Base-by-base conservation (phyloP, 2,329 filamentous ascomycete genomes). In the Hortaea sp. region DNA sequence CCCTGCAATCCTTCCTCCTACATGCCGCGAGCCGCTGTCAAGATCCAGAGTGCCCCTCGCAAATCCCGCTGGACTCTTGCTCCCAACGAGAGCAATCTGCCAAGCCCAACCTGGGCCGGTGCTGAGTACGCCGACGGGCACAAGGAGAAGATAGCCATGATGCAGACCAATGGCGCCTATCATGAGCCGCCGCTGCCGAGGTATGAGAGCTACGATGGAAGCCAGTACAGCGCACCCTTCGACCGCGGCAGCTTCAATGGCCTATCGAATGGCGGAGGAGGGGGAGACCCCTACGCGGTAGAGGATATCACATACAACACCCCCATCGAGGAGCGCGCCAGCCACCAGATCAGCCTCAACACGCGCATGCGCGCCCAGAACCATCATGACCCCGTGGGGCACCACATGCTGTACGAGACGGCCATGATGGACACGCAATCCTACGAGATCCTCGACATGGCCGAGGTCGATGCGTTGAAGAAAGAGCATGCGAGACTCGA, bases 371-470 rank as follows among this genome's bases (percentile, higher is more conserved):
- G 49, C 20, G 41, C 51, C 69, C 53, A 51, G 29, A 49, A 53
- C 32, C 52, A 55, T 20, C 52, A 55, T 20, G 79, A 82, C 57
- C 75, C 75, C 0, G 75, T 98, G 39, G 84, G 88, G 57, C 82
- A 95, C 63, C 94, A 97, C 64, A 72, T 98, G 41, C 77, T 98
- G 48, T 89, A 92, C 51, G 90, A 97, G 70, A 97, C 88, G 13
- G 92, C 92, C 13, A 78, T 98, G 49, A 79, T 82, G 49, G 92
- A 98, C 67, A 94, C 88, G 69, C 84, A 82, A 60, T 72, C 81
- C 57, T 98, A 82, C 64, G 82, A 90, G 61, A 82, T 98, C 27
- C 65, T 98, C 50, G 87, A 89, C 0, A 85, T 90, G 56, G 88
- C 95, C 63, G 89, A 97, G 67, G 84, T 95, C 29, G 92, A 97